Conservation (phyloP, 1,139 yeast species). For the Saccharomyces pastorianus region DNA sequence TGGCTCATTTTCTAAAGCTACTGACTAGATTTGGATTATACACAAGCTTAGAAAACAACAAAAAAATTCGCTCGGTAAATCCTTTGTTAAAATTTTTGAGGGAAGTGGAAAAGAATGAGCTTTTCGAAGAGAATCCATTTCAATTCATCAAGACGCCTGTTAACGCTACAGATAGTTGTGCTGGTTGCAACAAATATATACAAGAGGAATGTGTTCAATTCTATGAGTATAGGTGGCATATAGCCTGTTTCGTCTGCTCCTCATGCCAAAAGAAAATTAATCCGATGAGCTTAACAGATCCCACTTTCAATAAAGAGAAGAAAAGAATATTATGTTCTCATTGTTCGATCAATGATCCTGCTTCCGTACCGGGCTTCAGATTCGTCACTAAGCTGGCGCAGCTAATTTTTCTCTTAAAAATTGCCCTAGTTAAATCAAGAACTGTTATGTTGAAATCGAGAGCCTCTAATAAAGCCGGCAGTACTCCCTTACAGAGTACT, state of each 20-base stretch:
- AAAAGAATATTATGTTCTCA: conserved; percentile 46
- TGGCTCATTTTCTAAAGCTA: conserved; percentile 87
- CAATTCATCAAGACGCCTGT: conserved; percentile 45
- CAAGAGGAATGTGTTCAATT: conserved; percentile 70
- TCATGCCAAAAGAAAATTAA: conserved; percentile 40
- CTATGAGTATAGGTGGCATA: conserved; percentile 72
- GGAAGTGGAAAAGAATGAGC: conserved; percentile 43
- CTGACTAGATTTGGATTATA: conserved; percentile 74
- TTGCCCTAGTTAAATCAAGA: conserved; percentile 74
- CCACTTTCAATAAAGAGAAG: conserved; percentile 36
- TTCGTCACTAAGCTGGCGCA: conserved; percentile 62
- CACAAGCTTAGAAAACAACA: conserved; percentile 64
- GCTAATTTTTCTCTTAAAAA: conserved; percentile 65
- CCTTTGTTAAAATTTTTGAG: conserved; percentile 60
- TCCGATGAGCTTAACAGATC: conserved; percentile 36
- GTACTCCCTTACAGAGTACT: conserved; percentile 14
- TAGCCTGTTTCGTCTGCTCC: conserved; percentile 59
- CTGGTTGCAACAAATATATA: conserved; percentile 60
- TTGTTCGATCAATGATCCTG: conserved; percentile 46
- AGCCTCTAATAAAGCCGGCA: conserved; percentile 13
- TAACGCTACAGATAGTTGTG: conserved; percentile 73
- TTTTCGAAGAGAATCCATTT: conserved; percentile 37
- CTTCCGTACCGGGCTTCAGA: conserved; percentile 49
- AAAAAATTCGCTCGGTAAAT: conserved; percentile 45
- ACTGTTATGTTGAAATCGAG: conserved; percentile 50